Conservation (phyloP, 2,329 filamentous ascomycete genomes). For the Penicillium expansum region DNA sequence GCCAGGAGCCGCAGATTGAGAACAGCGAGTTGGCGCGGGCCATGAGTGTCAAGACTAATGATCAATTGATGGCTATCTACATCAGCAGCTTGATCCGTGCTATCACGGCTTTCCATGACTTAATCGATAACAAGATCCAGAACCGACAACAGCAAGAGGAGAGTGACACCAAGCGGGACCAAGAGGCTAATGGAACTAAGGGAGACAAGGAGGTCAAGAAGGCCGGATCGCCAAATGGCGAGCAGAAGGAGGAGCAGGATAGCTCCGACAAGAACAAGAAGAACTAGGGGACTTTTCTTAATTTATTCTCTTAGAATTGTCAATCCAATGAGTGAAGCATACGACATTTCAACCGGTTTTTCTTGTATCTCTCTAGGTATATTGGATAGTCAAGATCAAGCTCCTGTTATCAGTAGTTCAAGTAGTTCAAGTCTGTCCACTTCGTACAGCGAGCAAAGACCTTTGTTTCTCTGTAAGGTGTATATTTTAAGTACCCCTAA, state of each 20-base stretch:
- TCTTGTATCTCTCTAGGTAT: background rate
- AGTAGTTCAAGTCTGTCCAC: background rate
- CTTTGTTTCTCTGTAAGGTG: background rate
- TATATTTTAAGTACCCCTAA: background rate
- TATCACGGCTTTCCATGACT: conserved; percentile 97
- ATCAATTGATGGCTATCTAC: conserved; percentile 98
- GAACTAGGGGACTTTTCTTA: conserved; percentile 37
- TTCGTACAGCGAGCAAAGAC: background rate
- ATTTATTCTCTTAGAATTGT: conserved; percentile 6
- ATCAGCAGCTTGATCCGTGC: conserved; percentile 93
- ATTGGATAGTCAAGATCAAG: conserved; percentile 20
- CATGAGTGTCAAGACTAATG: conserved; percentile 99
- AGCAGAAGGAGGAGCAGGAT: conserved; percentile 55
- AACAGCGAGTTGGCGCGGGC: conserved; percentile 89
- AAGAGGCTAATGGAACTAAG: conserved; percentile 60
- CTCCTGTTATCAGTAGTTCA: background rate
- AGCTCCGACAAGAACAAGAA: conserved; percentile 58
- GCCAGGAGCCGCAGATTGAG: conserved; percentile 56
- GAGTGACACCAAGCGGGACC: conserved; percentile 77
- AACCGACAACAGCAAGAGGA: conserved; percentile 97
- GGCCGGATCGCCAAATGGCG: conserved; percentile 47
- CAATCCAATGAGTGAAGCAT: conserved; percentile 25
- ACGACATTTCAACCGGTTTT: conserved; percentile 17
- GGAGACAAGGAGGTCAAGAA: conserved; percentile 61
- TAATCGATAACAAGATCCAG: conserved; percentile 99